Conservation (phyloP, 202 grass and related monocot species). For the Alloteropsis angusta region DNA sequence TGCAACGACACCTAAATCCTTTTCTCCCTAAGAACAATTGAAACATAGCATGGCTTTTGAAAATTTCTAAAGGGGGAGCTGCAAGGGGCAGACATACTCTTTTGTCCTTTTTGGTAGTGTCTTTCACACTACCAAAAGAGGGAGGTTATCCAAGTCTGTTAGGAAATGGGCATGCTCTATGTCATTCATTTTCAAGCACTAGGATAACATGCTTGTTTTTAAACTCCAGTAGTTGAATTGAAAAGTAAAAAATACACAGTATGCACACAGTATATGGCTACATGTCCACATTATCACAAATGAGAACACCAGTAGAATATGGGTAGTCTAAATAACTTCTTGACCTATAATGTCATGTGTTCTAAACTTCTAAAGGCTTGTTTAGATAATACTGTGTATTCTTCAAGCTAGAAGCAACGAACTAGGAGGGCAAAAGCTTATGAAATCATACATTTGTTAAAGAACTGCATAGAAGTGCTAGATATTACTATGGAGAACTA, state of each 20-base stretch:
- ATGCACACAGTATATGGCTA: background rate
- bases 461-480: background rate
- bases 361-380: background rate
- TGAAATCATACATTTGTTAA: background rate
- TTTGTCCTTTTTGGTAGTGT: background rate
- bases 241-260: background rate
- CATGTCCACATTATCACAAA: background rate
- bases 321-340: background rate
- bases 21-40: background rate
- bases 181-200: background rate
- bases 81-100: background rate
- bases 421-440: background rate
- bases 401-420: background rate
- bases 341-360: background rate
- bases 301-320: background rate
- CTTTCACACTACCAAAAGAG: background rate
- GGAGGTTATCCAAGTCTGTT: background rate
- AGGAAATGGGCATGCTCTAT: background rate
- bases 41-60: background rate
- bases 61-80: background rate
- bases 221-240: background rate
- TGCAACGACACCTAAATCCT: background rate
- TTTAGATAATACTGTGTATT: background rate
- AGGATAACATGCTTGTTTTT: background rate
- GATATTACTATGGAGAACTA: background rate